Evolutionary conservation across 2,329 filamentous ascomycete species (phyloP).

Genomic region (Colletotrichum sp.): DNA sequence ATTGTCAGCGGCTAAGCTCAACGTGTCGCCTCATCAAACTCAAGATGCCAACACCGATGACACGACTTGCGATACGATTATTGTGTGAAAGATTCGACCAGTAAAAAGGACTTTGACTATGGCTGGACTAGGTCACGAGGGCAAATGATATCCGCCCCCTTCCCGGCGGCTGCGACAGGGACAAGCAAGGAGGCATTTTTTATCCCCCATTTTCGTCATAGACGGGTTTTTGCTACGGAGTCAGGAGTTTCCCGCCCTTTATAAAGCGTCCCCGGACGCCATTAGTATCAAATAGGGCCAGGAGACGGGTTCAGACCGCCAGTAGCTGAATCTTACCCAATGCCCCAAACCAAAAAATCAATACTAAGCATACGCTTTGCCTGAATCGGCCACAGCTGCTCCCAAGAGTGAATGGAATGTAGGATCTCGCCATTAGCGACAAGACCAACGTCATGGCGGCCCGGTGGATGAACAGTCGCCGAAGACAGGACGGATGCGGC

Average conservation of each 20-base stretch:
- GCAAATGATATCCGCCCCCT: slow-evolving; percentile 18
- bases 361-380: background rate
- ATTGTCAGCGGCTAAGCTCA: slow-evolving; percentile 54
- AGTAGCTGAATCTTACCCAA: background rate
- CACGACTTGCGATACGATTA: background rate
- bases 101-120: slow-evolving; percentile 16
- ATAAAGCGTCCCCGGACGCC: background rate
- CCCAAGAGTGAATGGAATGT: background rate
- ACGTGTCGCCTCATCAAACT: background rate
- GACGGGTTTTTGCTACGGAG: slow-evolving; percentile 14
- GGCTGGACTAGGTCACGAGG: slow-evolving; percentile 19
- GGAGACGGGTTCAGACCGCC: background rate
- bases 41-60: background rate
- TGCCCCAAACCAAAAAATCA: background rate
- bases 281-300: background rate
- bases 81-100: background rate
- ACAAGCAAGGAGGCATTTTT: slow-evolving; percentile 11
- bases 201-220: slow-evolving; percentile 7
- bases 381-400: background rate
- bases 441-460: background rate
- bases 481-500: background rate
- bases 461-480: background rate
- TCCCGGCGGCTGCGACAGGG: slow-evolving; percentile 10
- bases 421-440: background rate
- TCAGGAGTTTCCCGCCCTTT: slow-evolving; percentile 7